A percentile compares a stretch with the other conserved stretches of the same genome.
These are phyloP conservation scores for Thinopyrum elongatum DNA, from an alignment of 176 grass and related monocot genomes.

Conservation along the genomic window DNA sequence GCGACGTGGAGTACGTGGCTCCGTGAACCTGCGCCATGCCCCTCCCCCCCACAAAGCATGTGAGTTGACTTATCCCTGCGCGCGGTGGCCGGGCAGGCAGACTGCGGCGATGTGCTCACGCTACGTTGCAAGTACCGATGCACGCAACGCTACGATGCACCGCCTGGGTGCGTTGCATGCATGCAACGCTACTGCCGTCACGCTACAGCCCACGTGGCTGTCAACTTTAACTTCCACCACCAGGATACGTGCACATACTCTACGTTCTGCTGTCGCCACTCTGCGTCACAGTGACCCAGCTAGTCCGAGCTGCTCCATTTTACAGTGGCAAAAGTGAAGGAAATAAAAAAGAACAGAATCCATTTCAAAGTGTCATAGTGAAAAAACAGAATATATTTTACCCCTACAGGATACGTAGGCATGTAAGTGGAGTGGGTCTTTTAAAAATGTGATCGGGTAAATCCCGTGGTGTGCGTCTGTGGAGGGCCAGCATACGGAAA, in stretches of 20 bases:
- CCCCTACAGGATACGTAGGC: too few relatives aligned
- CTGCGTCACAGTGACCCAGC: too few relatives aligned
- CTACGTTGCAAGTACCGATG: constrained; percentile 21
- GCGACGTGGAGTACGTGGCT: not conserved
- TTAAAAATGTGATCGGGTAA: not conserved
- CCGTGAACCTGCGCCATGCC: not conserved
- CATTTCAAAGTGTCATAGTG: too few relatives aligned
- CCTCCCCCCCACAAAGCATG: not conserved
- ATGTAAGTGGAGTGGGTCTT: not conserved
- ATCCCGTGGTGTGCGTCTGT: not conserved
- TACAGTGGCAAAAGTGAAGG: too few relatives aligned
- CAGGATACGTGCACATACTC: too few relatives aligned
- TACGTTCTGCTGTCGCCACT: too few relatives aligned
- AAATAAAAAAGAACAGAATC: too few relatives aligned
- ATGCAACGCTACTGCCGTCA: not conserved
- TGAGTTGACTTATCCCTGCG: constrained; percentile 10
- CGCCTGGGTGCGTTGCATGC: not conserved
- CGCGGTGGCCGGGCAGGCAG: not conserved
- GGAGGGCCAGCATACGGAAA: not conserved
- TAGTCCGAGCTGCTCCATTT: too few relatives aligned
- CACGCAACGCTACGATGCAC: not conserved
- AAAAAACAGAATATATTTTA: too few relatives aligned
- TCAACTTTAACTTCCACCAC: not conserved
- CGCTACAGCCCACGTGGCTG: not conserved
- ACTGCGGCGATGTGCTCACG: not conserved